phyloP scores from a whole-genome alignment of 2,329 filamentous ascomycete genomes.

The Xylaria sp. region DNA sequence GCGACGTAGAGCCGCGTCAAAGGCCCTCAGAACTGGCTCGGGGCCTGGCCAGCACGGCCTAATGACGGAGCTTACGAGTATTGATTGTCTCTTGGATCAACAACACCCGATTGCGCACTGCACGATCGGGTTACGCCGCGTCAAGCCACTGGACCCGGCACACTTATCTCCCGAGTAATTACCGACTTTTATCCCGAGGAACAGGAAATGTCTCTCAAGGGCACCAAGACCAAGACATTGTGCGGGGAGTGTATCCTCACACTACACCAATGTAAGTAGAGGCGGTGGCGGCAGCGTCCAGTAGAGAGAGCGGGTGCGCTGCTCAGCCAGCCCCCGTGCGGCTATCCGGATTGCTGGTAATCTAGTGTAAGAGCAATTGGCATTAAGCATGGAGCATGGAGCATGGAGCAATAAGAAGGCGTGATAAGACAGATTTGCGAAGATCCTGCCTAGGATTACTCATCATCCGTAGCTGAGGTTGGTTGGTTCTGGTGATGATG shows the following conservation, averaged over 20 bases:
- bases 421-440: background rate
- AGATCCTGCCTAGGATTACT: conserved; percentile 1
- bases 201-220: no score
- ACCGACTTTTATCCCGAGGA: background rate
- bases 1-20: background rate
- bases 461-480: background rate
- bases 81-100: background rate
- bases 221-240: no score
- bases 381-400: no score
- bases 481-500: no score
- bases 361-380: no score
- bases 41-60: no score
- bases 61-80: no score
- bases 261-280: no score
- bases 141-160: conserved; percentile 21
- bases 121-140: conserved; percentile 41
- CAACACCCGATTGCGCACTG: conserved; percentile 26
- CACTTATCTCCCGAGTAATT: background rate
- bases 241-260: no score
- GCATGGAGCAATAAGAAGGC: background rate
- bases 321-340: background rate
- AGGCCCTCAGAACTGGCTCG: background rate
- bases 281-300: background rate
- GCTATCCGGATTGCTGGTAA: no score
- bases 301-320: no score